Evolutionary conservation across 306 rosid genomes (phyloP), one percentile per base, ranked within the genome.

Genomic region (Canavalia gladiata): DNA sequence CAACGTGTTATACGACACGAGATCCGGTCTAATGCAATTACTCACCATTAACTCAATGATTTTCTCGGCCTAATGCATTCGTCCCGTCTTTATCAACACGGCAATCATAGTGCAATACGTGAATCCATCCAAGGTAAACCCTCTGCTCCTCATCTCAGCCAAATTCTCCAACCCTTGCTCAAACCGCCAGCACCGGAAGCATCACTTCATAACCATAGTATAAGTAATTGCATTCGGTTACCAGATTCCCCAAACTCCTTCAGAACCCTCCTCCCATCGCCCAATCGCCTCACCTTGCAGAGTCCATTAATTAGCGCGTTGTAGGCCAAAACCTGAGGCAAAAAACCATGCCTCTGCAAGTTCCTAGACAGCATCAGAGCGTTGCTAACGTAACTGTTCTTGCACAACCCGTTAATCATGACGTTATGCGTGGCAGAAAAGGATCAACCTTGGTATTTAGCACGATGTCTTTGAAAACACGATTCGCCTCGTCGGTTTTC

Each of bases 251-350:
- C 81, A 74, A 89, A 88, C 84, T 95, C 95, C 56, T 41, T 83
- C 10, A 92, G 86, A 28, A 91, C 60, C 34, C 47, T 83, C 71
- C 74, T 84, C 6, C 91, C 97, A 13, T 83, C 86, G 57, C 62
- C 46, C 79, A 83, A 63, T 75, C 92, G 82, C 50, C 72, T 66
- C 0, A 75, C 89, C 91, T 89, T 91, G 89, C 97, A 90, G 6
- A 91, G 92, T 65, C 98, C 94, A 42, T 89, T 69, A 66, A 95
- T 87, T 31, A 95, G 86, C 50, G 91, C 89, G 33, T 92, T 95
- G 80, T 91, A 95, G 0, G 94, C 91, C 75, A 81, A 63, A 10
- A 92, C 57, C 35, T 87, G 60, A 4, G 98, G 98, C 69, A 87
- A 84, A 74, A 92, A 87, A n/a, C 93, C 90, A 47, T 12, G 87